These are phyloP conservation scores for Penicillium cinerascens DNA, from an alignment of 495 filamentous ascomycete genomes.

Conservation along the genomic window DNA sequence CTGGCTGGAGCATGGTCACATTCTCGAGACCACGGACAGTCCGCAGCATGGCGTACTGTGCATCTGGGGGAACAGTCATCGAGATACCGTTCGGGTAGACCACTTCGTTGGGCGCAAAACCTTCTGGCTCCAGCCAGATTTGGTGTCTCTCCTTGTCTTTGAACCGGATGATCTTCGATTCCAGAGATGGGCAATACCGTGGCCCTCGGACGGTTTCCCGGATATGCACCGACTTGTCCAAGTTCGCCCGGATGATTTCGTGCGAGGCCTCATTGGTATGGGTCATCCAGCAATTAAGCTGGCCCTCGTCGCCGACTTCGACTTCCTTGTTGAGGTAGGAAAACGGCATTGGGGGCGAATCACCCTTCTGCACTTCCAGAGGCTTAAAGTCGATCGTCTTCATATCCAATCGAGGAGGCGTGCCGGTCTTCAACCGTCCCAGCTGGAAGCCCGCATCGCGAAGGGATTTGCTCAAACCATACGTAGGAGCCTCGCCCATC, in stretches of 20 bases:
- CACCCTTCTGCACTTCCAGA: slow-evolving; percentile 71
- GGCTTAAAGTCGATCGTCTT: slow-evolving; percentile 75
- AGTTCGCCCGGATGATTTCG: slow-evolving; percentile 78
- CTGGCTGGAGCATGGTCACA: slow-evolving; percentile 89
- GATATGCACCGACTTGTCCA: slow-evolving; percentile 93
- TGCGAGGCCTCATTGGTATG: slow-evolving; percentile 80
- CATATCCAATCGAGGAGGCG: slow-evolving; percentile 80
- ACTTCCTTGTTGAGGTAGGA: slow-evolving; percentile 82
- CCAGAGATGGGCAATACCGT: slow-evolving; percentile 90
- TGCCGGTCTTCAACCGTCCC: slow-evolving; percentile 92
- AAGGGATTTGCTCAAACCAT: slow-evolving; percentile 88
- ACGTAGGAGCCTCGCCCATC: slow-evolving; percentile 92
- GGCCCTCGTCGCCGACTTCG: slow-evolving; percentile 61
- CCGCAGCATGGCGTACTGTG: slow-evolving; percentile 77
- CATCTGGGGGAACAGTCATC: slow-evolving; percentile 88
- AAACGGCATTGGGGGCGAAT: slow-evolving; percentile 85
- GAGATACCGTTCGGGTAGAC: slow-evolving; percentile 97
- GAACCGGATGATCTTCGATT: slow-evolving; percentile 92
- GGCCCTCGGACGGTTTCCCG: slow-evolving; percentile 93
- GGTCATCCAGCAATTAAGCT: slow-evolving; percentile 79
- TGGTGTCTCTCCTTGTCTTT: slow-evolving; percentile 72
- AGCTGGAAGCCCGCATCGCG: slow-evolving; percentile 86
- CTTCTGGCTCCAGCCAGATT: slow-evolving; percentile 96
- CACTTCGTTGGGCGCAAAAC: slow-evolving; percentile 77
- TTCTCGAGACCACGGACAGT: slow-evolving; percentile 86